phyloP scores from a whole-genome alignment of 2,329 filamentous ascomycete species.

The Rhytidhysteron rufulum region DNA sequence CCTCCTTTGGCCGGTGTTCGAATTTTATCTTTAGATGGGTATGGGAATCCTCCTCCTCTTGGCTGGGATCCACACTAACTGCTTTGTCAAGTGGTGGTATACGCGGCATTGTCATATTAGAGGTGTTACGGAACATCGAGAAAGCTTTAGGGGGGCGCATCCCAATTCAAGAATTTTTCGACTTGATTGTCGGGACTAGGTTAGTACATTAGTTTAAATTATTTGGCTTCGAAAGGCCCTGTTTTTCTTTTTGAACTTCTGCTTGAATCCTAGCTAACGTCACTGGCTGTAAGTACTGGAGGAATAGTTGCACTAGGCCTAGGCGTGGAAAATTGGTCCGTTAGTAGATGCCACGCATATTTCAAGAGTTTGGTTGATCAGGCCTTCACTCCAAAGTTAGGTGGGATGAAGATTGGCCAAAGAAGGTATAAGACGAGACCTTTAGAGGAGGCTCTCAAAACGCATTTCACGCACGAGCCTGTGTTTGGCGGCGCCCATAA shows the following conservation, averaged over 20 bases:
- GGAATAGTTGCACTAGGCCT: slow-evolving; percentile 44
- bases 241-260: slow-evolving; percentile 1
- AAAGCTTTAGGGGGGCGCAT: slow-evolving; percentile 35
- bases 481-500: slow-evolving; percentile 35
- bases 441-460: slow-evolving; percentile 31
- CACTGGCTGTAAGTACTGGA: slow-evolving; percentile 43
- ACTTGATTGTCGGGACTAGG: slow-evolving; percentile 39
- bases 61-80: neutral
- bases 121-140: slow-evolving; percentile 41
- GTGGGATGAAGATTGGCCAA: slow-evolving; percentile 22
- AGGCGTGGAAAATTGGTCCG: slow-evolving; percentile 33
- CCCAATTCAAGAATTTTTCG: slow-evolving; percentile 46
- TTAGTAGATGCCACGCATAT: slow-evolving; percentile 36
- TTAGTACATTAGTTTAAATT: too few relatives aligned
- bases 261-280: too few relatives aligned
- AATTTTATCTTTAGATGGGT: slow-evolving; percentile 43
- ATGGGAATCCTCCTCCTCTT: slow-evolving; percentile 4
- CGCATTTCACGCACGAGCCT: slow-evolving; percentile 5
- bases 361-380: slow-evolving; percentile 37
- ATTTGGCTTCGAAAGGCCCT: neutral
- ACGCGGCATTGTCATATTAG: slow-evolving; percentile 44
- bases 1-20: slow-evolving; percentile 35
- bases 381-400: slow-evolving; percentile 38
- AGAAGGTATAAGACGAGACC: slow-evolving; percentile 31
- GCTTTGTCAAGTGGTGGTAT: slow-evolving; percentile 42